These are phyloP conservation scores for Acacia concinna DNA, from an alignment of 331 rosid genomes.

Conservation along the genomic window DNA sequence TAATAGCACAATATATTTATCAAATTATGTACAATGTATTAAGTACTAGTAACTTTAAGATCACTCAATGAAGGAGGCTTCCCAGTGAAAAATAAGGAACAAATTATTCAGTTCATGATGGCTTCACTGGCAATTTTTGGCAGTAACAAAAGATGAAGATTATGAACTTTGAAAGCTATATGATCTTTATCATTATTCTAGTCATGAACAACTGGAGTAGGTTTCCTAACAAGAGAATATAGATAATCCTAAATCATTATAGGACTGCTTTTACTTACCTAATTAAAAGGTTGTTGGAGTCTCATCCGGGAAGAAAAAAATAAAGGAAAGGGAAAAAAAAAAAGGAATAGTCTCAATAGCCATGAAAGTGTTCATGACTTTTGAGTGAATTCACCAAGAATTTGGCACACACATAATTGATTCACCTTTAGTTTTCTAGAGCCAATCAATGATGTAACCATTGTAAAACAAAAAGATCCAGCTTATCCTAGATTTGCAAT, in stretches of 20 bases:
- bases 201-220: slow-evolving; percentile 1
- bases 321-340: not conserved
- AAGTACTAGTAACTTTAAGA: too few relatives aligned
- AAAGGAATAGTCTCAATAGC: not conserved
- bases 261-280: slow-evolving; percentile 20
- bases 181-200: not conserved
- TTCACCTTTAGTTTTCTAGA: not conserved
- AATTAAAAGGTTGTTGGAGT: slow-evolving; percentile 4
- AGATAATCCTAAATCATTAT: slow-evolving; percentile 5
- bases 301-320: not conserved
- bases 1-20: not conserved
- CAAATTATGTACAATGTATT: not conserved
- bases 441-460: not conserved
- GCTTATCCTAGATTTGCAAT: slow-evolving; percentile 10
- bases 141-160: slow-evolving; percentile 1
- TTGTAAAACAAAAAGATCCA: not conserved
- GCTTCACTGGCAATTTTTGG: slow-evolving; percentile 21
- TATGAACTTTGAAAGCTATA: not conserved
- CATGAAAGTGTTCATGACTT: slow-evolving; percentile 14
- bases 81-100: not conserved
- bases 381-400: slow-evolving; percentile 19
- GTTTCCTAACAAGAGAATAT: slow-evolving; percentile 4
- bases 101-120: slow-evolving; percentile 29
- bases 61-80: not conserved
- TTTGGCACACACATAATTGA: slow-evolving; percentile 1